Percentiles rank a stretch among this genome's conserved stretches.
phyloP scores from a whole-genome alignment of 2,329 filamentous ascomycete genomes.

The Leptographium radiaticola region DNA sequence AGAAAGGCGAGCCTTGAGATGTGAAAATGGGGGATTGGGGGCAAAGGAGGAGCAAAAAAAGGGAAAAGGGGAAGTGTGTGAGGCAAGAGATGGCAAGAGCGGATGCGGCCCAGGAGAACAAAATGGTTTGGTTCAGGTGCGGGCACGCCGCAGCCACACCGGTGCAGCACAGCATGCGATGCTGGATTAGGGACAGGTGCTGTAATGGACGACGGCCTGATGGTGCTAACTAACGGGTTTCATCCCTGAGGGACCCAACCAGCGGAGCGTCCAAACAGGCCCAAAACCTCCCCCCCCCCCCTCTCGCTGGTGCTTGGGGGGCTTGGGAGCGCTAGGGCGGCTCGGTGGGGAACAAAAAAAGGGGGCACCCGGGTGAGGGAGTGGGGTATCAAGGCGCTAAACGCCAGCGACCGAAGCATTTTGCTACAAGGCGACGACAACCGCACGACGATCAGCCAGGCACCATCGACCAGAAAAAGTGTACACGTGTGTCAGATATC shows the following conservation, averaged over 20 bases:
- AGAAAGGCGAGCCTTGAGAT: neutral
- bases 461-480: too few species aligned
- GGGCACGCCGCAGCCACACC: too few species aligned
- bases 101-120: too few species aligned
- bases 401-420: neutral
- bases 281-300: neutral
- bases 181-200: neutral
- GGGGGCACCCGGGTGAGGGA: neutral
- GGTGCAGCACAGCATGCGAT: neutral
- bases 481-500: too few species aligned
- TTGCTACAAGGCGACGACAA: neutral
- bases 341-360: neutral
- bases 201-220: neutral
- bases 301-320: neutral
- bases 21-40: too few species aligned
- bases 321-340: neutral
- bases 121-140: too few species aligned
- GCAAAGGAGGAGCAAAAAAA: neutral
- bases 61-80: neutral
- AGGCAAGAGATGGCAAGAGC: neutral
- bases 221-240: neutral
- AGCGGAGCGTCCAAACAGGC: neutral
- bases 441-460: too few species aligned
- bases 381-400: slow-evolving; percentile 1
- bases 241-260: slow-evolving; percentile 2